These are phyloP conservation scores for Euphorbia neoarborescens DNA, from an alignment of 441 rosid genomes.

Conservation along the genomic window DNA sequence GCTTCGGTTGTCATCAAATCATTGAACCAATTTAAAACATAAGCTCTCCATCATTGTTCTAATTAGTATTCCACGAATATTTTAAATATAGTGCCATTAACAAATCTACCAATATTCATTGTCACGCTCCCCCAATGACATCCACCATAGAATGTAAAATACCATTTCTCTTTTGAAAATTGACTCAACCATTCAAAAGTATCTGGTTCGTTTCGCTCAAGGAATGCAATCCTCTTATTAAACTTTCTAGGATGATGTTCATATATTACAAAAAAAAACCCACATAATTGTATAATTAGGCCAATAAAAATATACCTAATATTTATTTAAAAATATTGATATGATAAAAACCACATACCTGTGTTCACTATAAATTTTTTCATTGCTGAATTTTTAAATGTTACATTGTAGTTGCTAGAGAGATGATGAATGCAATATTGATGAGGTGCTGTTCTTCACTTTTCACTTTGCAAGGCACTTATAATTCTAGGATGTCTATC, in stretches of 20 bases:
- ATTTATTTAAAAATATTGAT: too few species aligned
- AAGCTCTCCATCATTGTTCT: background rate
- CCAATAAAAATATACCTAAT: too few species aligned
- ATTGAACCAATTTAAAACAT: background rate
- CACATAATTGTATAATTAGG: too few species aligned
- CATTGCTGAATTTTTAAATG: background rate
- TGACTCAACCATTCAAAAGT: background rate
- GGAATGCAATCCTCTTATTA: background rate
- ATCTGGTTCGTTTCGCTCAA: background rate
- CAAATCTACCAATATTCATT: background rate
- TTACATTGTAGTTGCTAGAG: background rate
- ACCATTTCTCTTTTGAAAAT: background rate
- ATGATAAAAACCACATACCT: too few species aligned
- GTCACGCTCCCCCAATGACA: background rate
- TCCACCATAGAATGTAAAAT: background rate
- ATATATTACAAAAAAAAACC: too few species aligned
- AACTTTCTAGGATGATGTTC: too few species aligned
- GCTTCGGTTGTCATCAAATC: background rate
- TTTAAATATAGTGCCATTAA: background rate
- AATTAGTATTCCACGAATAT: background rate
- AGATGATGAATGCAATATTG: background rate
- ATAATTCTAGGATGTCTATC: background rate
- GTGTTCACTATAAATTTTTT: background rate
- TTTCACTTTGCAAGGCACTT: background rate
- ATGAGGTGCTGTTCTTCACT: background rate